Evolutionary conservation across 306 rosid genomes (phyloP).

Genomic region (Fragaria vesca): DNA sequence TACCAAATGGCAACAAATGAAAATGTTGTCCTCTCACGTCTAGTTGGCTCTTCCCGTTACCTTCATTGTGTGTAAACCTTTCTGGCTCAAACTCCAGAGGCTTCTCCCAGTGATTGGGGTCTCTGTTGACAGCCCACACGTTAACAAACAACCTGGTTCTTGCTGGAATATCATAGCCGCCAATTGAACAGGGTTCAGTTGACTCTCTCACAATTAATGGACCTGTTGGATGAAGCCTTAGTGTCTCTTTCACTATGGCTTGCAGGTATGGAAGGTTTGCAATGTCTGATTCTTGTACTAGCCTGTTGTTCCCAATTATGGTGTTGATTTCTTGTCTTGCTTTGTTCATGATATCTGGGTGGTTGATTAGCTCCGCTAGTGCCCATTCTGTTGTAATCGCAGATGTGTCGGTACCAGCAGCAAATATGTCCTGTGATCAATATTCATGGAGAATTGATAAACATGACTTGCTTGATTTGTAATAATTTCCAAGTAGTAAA

Average conservation of each 20-base stretch:
- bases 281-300: conserved; percentile 67
- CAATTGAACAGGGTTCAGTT: conserved; percentile 36
- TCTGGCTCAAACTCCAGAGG: conserved; percentile 74
- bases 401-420: conserved; percentile 58
- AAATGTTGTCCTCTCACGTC: conserved; percentile 58
- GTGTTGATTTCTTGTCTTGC: conserved; percentile 61
- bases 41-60: conserved; percentile 21
- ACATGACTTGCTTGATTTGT: neutral
- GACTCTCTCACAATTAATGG: conserved; percentile 68
- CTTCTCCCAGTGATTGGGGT: conserved; percentile 63
- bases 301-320: conserved; percentile 48
- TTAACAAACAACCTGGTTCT: conserved; percentile 65
- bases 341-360: conserved; percentile 55
- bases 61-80: conserved; percentile 47
- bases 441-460: neutral
- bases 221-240: conserved; percentile 79
- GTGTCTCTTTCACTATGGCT: conserved; percentile 77
- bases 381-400: conserved; percentile 62
- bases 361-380: conserved; percentile 69
- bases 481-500: neutral
- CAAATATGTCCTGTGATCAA: conserved; percentile 44
- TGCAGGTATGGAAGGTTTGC: conserved; percentile 64
- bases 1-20: conserved; percentile 63
- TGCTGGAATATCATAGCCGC: conserved; percentile 65
- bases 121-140: conserved; percentile 80